A percentile compares a stretch with the other conserved stretches of the same genome.
phyloP scores from a whole-genome alignment of 2,329 filamentous ascomycete species.

The Ceratocystis diversiconidia region DNA sequence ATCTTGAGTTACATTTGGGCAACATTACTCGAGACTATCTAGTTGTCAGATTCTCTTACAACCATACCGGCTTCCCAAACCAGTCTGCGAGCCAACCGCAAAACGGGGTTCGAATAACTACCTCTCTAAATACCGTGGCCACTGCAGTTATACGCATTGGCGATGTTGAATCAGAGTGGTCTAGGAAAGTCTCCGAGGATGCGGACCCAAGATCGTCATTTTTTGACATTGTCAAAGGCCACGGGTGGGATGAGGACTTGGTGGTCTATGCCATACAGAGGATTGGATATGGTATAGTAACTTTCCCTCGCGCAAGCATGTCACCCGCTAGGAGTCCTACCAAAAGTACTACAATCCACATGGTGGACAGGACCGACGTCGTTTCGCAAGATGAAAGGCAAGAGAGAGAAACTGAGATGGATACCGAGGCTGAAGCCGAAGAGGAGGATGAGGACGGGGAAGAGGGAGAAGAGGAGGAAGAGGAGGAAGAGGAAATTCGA shows the following conservation, averaged over 20 bases:
- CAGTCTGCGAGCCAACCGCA: slow-evolving; percentile 7
- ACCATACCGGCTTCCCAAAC: slow-evolving; percentile 40
- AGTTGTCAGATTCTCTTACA: slow-evolving; percentile 38
- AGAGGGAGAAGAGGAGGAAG: background rate
- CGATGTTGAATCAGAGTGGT: slow-evolving; percentile 38
- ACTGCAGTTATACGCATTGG: slow-evolving; percentile 37
- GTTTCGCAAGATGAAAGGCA: background rate
- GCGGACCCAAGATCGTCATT: slow-evolving; percentile 30
- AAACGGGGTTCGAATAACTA: slow-evolving; percentile 23
- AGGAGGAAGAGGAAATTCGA: slow-evolving; percentile 3
- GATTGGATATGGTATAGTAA: slow-evolving; percentile 12
- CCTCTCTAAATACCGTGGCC: slow-evolving; percentile 38
- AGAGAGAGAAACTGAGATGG: background rate
- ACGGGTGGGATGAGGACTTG: slow-evolving; percentile 15
- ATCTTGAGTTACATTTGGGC: slow-evolving; percentile 44
- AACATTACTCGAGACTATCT: slow-evolving; percentile 35
- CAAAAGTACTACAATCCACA: background rate
- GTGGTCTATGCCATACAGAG: slow-evolving; percentile 12
- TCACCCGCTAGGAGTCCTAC: background rate
- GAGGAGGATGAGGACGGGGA: background rate
- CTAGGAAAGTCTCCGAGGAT: slow-evolving; percentile 19
- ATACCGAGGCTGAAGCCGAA: background rate
- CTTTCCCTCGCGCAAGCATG: slow-evolving; percentile 4
- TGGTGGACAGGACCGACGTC: background rate
- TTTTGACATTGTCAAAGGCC: slow-evolving; percentile 14